Base-by-base conservation (phyloP, 768 basidiomycete species). In the Grammothele lineata region DNA sequence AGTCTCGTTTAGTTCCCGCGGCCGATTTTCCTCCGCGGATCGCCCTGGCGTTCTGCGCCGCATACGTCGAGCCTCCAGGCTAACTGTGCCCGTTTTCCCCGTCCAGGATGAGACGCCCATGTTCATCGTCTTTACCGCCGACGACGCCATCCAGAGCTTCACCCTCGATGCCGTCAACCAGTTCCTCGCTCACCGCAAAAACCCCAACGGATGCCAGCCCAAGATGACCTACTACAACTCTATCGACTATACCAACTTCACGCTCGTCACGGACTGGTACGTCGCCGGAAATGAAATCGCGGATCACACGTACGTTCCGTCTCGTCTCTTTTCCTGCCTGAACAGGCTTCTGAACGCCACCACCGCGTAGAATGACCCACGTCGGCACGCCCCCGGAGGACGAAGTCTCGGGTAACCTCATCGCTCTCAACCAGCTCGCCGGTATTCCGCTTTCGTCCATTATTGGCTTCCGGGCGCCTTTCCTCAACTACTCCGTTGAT, bases 261-360 rank as follows among this genome's bases (percentile, higher is more conserved):
- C 82, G 1, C 73, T 87, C 39, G 83, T 87, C 33, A 87, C 70
- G 69, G 85, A 87, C 62, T 88, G 83, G 84, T 89, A 69, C 62
- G 85, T 87, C 24, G 83, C 81, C 3, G 87, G 87, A 18, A 89
- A 89, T 61, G 88, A 91, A 62, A 88, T 91, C 54, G 85, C 83
- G 23, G 24, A 50, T 43, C 33, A 37, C 37, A 55, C 54, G 54
- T 55, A 39, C 4, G 54, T 48, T 12, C 32, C 26, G 24, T 37
- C 4, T n/a, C 6, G 34, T 51, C 26, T 37, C 4, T n/a, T 9
- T 37, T 51, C 26, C 34, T 22, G 22, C 18, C 38, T 36, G 21
- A 12, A 15, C 23, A 8, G 11, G 30, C 26, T 2, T 19, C 4
- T 38, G 21, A 24, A 33, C 12, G 46, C 39, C 11, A 18, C 36